A percentile compares a stretch with the other conserved stretches of the same genome.
phyloP scores from a whole-genome alignment of 306 rosid genomes.

The Glycyrrhiza uralensis region DNA sequence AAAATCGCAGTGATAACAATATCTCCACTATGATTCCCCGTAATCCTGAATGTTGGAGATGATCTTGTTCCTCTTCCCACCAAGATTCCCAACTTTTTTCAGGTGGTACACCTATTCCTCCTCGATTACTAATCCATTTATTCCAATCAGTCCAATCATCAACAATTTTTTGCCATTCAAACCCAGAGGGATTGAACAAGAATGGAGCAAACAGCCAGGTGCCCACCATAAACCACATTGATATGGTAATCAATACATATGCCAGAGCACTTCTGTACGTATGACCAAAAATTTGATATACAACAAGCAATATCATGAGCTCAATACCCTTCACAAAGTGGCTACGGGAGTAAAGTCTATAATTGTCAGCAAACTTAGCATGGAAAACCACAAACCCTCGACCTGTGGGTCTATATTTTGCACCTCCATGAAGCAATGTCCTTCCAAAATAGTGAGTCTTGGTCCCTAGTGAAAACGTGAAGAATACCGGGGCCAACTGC shows the following conservation, averaged over 20 bases:
- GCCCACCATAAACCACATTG: slow-evolving; percentile 58
- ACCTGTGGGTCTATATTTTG: slow-evolving; percentile 51
- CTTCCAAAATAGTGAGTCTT: slow-evolving; percentile 56
- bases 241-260: slow-evolving; percentile 43
- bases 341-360: slow-evolving; percentile 52
- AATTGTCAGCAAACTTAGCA: slow-evolving; percentile 52
- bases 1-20: slow-evolving; percentile 43
- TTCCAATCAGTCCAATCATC: slow-evolving; percentile 62
- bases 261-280: slow-evolving; percentile 34
- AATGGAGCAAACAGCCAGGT: slow-evolving; percentile 58
- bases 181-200: slow-evolving; percentile 52
- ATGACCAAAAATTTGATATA: slow-evolving; percentile 46
- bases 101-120: slow-evolving; percentile 50
- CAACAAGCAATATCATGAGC: slow-evolving; percentile 43
- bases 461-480: slow-evolving; percentile 51
- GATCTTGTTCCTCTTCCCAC: slow-evolving; percentile 60
- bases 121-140: slow-evolving; percentile 54
- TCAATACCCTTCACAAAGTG: slow-evolving; percentile 58
- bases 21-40: slow-evolving; percentile 46
- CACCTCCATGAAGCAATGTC: slow-evolving; percentile 53
- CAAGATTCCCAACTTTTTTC: slow-evolving; percentile 59
- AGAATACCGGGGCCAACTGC: slow-evolving; percentile 53
- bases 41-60: slow-evolving; percentile 42
- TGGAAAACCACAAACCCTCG: slow-evolving; percentile 57
- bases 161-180: slow-evolving; percentile 56